Percentiles rank a stretch among this genome's conserved stretches.
phyloP scores from a whole-genome alignment of 352 stramenopile species.

The Phytophthora podocarpi region DNA sequence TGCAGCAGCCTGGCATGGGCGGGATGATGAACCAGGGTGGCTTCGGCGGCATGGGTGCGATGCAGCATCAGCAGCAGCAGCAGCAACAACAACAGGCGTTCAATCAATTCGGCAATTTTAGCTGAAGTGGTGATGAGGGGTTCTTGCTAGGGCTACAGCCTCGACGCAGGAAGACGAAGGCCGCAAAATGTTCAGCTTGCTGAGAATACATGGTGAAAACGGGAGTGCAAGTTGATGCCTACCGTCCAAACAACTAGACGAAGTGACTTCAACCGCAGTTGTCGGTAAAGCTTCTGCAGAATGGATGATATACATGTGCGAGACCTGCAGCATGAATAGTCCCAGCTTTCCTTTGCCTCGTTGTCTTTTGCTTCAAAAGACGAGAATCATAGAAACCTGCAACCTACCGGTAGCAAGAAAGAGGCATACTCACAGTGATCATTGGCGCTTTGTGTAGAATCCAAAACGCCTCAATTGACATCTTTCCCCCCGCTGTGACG shows the following conservation, averaged over 20 bases:
- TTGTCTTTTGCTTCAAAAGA: background rate
- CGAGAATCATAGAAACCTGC: background rate
- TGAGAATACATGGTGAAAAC: slow-evolving; percentile 33
- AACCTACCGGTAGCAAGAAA: slow-evolving; percentile 10
- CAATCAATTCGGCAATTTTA: slow-evolving; percentile 58
- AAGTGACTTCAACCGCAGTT: slow-evolving; percentile 18
- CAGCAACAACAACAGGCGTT: slow-evolving; percentile 67
- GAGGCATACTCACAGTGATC: slow-evolving; percentile 10
- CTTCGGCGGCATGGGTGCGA: slow-evolving; percentile 47
- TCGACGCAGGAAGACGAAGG: slow-evolving; percentile 11
- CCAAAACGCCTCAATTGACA: slow-evolving; percentile 35
- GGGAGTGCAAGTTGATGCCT: slow-evolving; percentile 16
- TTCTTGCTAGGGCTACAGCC: slow-evolving; percentile 16
- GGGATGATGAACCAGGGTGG: slow-evolving; percentile 69
- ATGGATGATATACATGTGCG: slow-evolving; percentile 21
- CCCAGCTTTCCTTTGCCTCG: background rate
- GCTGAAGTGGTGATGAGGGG: slow-evolving; percentile 18
- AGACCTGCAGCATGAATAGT: background rate
- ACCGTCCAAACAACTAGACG: slow-evolving; percentile 27
- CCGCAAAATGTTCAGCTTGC: slow-evolving; percentile 7
- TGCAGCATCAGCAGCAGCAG: slow-evolving; percentile 60
- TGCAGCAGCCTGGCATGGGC: slow-evolving; percentile 52
- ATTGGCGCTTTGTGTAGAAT: slow-evolving; percentile 28
- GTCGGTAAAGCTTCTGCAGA: slow-evolving; percentile 19
- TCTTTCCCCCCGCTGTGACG: slow-evolving; percentile 16